Conservation (phyloP, 2,329 filamentous ascomycete genomes). For the Coleophoma crateriformis region DNA sequence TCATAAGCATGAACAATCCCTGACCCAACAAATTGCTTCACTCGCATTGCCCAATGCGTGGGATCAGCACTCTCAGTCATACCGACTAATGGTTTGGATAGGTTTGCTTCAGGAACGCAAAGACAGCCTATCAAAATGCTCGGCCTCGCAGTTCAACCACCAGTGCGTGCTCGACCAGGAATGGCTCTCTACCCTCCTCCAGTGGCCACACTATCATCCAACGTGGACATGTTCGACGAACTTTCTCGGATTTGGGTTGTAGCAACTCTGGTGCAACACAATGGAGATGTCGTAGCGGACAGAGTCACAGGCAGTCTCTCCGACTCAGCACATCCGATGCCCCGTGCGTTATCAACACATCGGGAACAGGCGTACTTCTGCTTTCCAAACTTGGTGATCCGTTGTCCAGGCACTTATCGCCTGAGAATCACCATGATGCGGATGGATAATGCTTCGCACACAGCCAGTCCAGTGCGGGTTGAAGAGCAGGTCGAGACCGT, state of each 20-base stretch:
- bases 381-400: conserved; percentile 23
- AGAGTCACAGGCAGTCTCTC: conserved; percentile 18
- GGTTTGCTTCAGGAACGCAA: conserved; percentile 5
- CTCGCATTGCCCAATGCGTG: too few species aligned
- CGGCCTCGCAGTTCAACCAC: conserved; percentile 21
- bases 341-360: conserved; percentile 5
- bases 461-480: conserved; percentile 15
- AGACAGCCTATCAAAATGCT: conserved; percentile 11
- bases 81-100: background rate
- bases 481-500: conserved; percentile 21
- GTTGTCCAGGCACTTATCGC: conserved; percentile 20
- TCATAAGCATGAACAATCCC: too few species aligned
- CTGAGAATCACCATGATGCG: conserved; percentile 22
- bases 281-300: conserved; percentile 19
- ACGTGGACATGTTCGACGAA: conserved; percentile 18
- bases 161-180: conserved; percentile 15
- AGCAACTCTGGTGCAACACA: conserved; percentile 20
- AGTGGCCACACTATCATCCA: conserved; percentile 18
- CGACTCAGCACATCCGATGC: conserved; percentile 23
- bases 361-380: conserved; percentile 23
- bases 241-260: conserved; percentile 21
- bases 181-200: conserved; percentile 20
- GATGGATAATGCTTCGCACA: conserved; percentile 19
- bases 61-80: too few species aligned
- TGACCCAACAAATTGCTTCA: too few species aligned